These are phyloP conservation scores for Leucosporidium yakuticum DNA, from an alignment of 768 basidiomycete species.

Conservation along the genomic window DNA sequence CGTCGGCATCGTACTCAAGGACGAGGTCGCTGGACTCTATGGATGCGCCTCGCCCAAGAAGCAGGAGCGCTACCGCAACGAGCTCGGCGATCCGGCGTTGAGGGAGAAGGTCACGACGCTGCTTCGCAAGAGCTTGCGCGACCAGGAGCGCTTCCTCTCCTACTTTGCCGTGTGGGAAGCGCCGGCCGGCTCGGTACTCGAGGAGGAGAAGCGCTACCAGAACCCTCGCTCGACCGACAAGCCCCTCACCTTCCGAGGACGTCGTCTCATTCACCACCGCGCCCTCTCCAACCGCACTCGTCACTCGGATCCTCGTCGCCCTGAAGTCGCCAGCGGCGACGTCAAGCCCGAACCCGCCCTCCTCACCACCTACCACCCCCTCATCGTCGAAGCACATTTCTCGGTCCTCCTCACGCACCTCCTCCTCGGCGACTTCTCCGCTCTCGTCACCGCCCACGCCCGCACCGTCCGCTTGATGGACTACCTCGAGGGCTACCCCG, in stretches of 20 bases:
- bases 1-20: conserved; percentile 51
- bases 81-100: conserved; percentile 55
- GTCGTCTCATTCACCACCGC: conserved; percentile 31
- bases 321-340: conserved; percentile 13
- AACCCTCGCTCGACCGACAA: conserved; percentile 21
- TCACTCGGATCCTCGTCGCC: conserved; percentile 15
- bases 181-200: conserved; percentile 14
- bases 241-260: conserved; percentile 25
- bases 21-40: conserved; percentile 57
- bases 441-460: conserved; percentile 59
- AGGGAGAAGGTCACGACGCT: conserved; percentile 57
- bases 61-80: conserved; percentile 57
- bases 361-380: conserved; percentile 78
- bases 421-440: conserved; percentile 68
- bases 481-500: conserved; percentile 77
- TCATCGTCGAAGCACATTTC: conserved; percentile 81
- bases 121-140: conserved; percentile 68
- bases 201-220: conserved; percentile 8
- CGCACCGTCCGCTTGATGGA: conserved; percentile 66
- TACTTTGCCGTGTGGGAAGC: conserved; percentile 52
- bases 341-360: conserved; percentile 42
- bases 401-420: conserved; percentile 67
- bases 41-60: conserved; percentile 56
- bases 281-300: conserved; percentile 24
- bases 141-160: conserved; percentile 74